Percentiles rank a stretch among this genome's conserved stretches.
phyloP scores from a whole-genome alignment of 192 early-diverging fungal species.

The Hyaloraphidium curvatum region DNA sequence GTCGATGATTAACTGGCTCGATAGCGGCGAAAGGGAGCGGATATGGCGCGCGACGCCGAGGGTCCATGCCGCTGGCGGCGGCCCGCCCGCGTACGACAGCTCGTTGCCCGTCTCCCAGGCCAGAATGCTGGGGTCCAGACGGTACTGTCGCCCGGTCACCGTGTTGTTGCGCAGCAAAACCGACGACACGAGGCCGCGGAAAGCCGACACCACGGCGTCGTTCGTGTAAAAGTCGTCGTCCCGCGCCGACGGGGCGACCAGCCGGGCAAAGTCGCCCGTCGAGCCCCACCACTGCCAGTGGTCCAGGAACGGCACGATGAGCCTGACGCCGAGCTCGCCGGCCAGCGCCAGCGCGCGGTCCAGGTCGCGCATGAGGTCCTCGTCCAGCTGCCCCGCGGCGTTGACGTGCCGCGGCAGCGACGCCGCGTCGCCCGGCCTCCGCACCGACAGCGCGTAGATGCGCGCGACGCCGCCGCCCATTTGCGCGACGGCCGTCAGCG shows the following conservation, averaged over 20 bases:
- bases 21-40: too few species aligned
- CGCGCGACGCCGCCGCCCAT: constrained; percentile 15
- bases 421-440: not conserved
- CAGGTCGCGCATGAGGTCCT: constrained; percentile 12
- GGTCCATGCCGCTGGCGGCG: constrained; percentile 18
- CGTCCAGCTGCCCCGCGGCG: constrained; percentile 9
- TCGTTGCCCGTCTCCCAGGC: constrained; percentile 31
- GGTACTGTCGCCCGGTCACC: constrained; percentile 17
- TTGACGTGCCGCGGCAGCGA: not conserved
- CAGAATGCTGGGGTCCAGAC: constrained; percentile 19
- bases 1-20: too few species aligned
- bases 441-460: constrained; percentile 15
- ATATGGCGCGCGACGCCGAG: too few species aligned
- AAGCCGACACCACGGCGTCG: constrained; percentile 6
- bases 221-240: constrained; percentile 14
- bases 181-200: constrained; percentile 12
- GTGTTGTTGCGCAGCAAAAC: constrained; percentile 22
- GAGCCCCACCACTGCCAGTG: constrained; percentile 24
- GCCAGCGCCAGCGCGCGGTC: constrained; percentile 13
- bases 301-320: constrained; percentile 23
- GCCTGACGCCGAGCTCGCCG: constrained; percentile 9
- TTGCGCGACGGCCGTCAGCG: constrained; percentile 9
- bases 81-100: constrained; percentile 11
- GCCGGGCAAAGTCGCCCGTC: constrained; percentile 6
- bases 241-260: not conserved